Conservation (phyloP, 495 filamentous ascomycete species). For the Daldinia childiae region DNA sequence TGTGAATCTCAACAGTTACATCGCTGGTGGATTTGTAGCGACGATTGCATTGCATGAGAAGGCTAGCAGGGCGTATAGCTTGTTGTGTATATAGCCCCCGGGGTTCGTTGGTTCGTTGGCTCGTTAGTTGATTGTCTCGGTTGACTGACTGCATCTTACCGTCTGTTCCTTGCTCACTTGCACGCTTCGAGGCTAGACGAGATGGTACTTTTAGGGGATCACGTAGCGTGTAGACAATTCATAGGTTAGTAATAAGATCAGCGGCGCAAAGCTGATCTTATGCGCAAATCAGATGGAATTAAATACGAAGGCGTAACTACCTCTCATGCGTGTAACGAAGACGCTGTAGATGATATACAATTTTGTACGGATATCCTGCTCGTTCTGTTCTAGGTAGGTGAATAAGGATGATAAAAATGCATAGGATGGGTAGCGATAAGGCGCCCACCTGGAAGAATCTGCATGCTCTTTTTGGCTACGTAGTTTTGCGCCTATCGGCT, state of each 20-base stretch:
- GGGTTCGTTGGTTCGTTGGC: constrained; percentile 19
- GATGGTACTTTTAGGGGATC: constrained; percentile 8
- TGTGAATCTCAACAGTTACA: constrained; percentile 1
- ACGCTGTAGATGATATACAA: constrained; percentile 1
- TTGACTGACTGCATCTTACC: constrained; percentile 39
- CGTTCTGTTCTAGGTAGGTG: neutral
- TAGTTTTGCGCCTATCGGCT: neutral
- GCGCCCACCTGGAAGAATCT: neutral
- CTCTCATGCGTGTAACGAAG: constrained; percentile 2
- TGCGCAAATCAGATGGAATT: constrained; percentile 4
- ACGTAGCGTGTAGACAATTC: constrained; percentile 16
- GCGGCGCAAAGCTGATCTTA: constrained; percentile 3
- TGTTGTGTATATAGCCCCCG: constrained; percentile 8
- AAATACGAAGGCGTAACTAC: neutral
- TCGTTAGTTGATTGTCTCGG: constrained; percentile 37
- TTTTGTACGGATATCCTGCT: neutral
- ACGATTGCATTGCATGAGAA: constrained; percentile 3
- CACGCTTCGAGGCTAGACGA: constrained; percentile 14
- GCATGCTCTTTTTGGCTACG: neutral
- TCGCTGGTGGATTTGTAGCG: constrained; percentile 11
- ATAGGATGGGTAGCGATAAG: neutral
- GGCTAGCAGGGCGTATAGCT: constrained; percentile 13
- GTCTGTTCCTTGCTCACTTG: constrained; percentile 25
- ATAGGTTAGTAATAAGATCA: constrained; percentile 12
- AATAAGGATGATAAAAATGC: neutral